Percentiles rank a stretch among this genome's conserved stretches.
Evolutionary conservation across 2,329 filamentous ascomycete species (phyloP).

Genomic region (Aspergillus thermomutatus): DNA sequence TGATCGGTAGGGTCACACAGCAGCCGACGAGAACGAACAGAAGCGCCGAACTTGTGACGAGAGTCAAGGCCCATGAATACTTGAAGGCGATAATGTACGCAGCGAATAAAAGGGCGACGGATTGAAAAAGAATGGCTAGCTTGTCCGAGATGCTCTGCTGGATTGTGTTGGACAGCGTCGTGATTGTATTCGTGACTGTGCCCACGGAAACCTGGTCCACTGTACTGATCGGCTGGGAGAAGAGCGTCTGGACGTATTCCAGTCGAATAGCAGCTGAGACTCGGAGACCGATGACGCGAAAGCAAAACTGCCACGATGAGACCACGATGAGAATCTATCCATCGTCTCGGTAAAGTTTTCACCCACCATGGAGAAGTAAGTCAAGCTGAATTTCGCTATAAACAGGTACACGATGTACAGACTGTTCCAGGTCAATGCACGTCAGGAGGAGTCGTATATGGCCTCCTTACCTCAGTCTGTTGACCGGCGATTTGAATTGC

Average conservation of each 20-base stretch:
- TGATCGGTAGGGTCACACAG: conserved; percentile 30
- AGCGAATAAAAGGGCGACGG: conserved; percentile 39
- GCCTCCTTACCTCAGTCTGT: conserved; percentile 28
- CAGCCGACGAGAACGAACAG: conserved; percentile 40
- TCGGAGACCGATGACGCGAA: conserved; percentile 50
- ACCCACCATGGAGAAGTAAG: conserved; percentile 49
- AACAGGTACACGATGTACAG: conserved; percentile 60
- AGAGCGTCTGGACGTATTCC: conserved; percentile 48
- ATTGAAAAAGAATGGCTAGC: conserved; percentile 44
- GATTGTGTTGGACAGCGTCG: conserved; percentile 50
- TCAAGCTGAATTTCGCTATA: conserved; percentile 52
- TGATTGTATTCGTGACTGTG: conserved; percentile 51
- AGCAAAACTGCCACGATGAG: conserved; percentile 27
- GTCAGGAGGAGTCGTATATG: no score
- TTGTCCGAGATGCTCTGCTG: conserved; percentile 56
- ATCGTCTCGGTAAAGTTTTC: background rate
- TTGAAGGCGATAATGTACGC: conserved; percentile 52
- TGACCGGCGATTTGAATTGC: conserved; percentile 51
- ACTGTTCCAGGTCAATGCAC: conserved; percentile 26
- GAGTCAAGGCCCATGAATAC: conserved; percentile 52
- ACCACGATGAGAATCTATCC: background rate
- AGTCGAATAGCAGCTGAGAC: conserved; percentile 51
- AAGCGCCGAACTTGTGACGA: conserved; percentile 48
- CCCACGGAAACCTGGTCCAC: conserved; percentile 51
- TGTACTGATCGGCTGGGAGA: conserved; percentile 48